Evolutionary conservation across 345 rosid species (phyloP), one percentile per base, ranked within the genome.

Genomic region (Erodium maritimum): DNA sequence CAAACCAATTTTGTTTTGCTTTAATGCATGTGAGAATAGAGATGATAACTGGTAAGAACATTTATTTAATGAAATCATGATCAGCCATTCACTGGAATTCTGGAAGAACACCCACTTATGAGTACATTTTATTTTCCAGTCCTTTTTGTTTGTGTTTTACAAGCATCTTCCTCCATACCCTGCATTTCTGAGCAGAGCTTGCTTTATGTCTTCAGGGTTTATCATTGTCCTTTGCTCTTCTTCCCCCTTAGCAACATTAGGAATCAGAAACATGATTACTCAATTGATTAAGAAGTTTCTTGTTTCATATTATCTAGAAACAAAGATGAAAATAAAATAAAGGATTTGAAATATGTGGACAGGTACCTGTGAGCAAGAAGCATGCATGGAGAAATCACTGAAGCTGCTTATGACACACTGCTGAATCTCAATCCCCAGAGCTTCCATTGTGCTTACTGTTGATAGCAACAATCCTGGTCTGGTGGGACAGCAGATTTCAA

Each of bases 91-190:
- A 42, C 48, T 42, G 12, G 3, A 10, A 10, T 42, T 42, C 48
- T 51, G 2, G 20, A 51, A 51, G n/a, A 51, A 17, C 54, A 51
- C 9, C 21, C n/a, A 42, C 8, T 10, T 42, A 42, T 42, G 48
- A 19, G 54, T 51, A 19, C 54, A 3, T 37, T 65, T 67, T 54
- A 61, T 58, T 59, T 52, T 29, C 9, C 37, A 29, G 37, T 3
- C 7, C 33, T 25, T 25, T 25, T 25, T 25, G 33, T 29, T 45
- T 18, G 61, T 19, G 48, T 62, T 57, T 69, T 75, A 79, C 79
- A 80, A 64, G 59, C 93, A 89, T 73, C 79, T 87, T 72, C 99
- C 99, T 79, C 94, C 99, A 64, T 93, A 86, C 24, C 99, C 99
- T 56, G 99, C 95, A 75, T 79, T 85, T 72, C 82, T 70, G 69